Percentiles rank a stretch among this genome's conserved stretches.
Evolutionary conservation across 1,284 basidiomycete species (phyloP).

Genomic region (Ustilago curta): DNA sequence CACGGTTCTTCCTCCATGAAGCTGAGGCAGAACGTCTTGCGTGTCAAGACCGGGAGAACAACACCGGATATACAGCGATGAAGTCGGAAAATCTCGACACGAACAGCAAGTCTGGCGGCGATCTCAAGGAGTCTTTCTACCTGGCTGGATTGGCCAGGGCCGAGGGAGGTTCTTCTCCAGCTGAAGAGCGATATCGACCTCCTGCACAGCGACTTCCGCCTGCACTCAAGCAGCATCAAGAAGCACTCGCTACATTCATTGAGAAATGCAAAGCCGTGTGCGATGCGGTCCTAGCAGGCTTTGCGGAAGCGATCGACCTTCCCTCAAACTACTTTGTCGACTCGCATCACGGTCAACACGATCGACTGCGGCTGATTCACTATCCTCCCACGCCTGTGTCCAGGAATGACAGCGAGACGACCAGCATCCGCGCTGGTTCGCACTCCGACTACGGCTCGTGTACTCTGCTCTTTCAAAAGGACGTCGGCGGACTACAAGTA

Average conservation of each 20-base stretch:
- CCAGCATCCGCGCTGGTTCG: constrained; percentile 57
- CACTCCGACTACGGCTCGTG: constrained; percentile 81
- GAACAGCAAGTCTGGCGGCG: constrained; percentile 35
- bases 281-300: constrained; percentile 42
- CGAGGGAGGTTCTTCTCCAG: constrained; percentile 1
- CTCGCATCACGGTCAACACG: constrained; percentile 49
- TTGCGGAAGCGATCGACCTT: constrained; percentile 52
- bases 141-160: constrained; percentile 35
- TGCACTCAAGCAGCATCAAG: constrained; percentile 14
- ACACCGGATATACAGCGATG: constrained; percentile 53
- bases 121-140: constrained; percentile 64
- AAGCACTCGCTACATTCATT: constrained; percentile 36
- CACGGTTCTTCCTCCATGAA: constrained; percentile 43
- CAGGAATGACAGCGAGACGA: background rate
- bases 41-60: constrained; percentile 33
- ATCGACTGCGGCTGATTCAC: constrained; percentile 60
- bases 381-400: constrained; percentile 51
- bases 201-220: constrained; percentile 47
- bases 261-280: constrained; percentile 50
- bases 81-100: constrained; percentile 43
- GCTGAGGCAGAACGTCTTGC: constrained; percentile 14
- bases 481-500: constrained; percentile 86
- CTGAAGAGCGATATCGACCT: constrained; percentile 13
- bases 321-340: constrained; percentile 29
- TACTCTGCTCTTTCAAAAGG: constrained; percentile 85